Base-by-base conservation (phyloP, 345 rosid species). In the Gossypioides kirkii region DNA sequence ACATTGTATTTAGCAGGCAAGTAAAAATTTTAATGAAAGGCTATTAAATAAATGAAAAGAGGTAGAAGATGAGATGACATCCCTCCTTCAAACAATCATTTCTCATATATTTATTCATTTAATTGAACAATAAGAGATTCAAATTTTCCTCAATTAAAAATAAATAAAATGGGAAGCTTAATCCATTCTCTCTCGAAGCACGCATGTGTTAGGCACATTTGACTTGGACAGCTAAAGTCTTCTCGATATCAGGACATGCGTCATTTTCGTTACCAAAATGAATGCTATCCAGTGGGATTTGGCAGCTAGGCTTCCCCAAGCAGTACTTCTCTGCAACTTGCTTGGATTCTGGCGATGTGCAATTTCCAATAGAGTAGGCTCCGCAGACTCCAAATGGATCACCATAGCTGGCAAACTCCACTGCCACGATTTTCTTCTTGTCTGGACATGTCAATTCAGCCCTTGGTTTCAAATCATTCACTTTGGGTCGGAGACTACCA, bases 401-500 rank as follows among this genome's bases (percentile, higher is more conserved):
- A 25, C 99, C 98, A 36, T 79, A 95, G 85, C 94, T 88, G 3
- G 97, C 96, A 55, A 92, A 95, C 68, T 95, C 90, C 23, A 95
- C 90, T 0, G 78, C 79, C 10, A 74, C 66, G 20, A 92, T 84
- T 80, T 83, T 72, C 80, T 82, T 86, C 47, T 74, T 41, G 74
- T 73, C 61, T 6, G 89, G 76, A 72, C 99, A 95, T 61, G 45
- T 78, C 25, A 92, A 75, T 61, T 78, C 76, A 43, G 96, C 89
- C 45, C 74, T 78, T 20, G 93, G 82, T 70, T 75, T 81, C 23
- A 67, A 87, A 6, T 84, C 78, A 17, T 84, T 82, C 12, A 76
- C 74, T 3, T 80, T 72, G n/a, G 87, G 55, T 50, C 18, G 56
- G 71, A 92, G 22, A 3, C 71, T 73, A 13, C 78, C 77, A 38